Percentiles rank a stretch among this genome's conserved stretches.
phyloP scores from a whole-genome alignment of 345 rosid species.

The Anacardium occidentale region DNA sequence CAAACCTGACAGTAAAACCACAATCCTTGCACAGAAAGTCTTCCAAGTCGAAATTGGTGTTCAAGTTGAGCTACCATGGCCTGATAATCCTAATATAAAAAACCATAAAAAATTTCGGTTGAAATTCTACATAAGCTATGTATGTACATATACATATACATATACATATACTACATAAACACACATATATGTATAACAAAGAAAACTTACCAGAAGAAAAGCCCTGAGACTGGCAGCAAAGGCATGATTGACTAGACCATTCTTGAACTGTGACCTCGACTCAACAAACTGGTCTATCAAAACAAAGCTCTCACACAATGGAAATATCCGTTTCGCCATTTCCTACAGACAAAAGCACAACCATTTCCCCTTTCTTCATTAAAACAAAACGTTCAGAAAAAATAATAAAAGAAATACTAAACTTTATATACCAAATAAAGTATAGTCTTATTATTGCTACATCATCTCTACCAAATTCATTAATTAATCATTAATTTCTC shows the following conservation, averaged over 20 bases:
- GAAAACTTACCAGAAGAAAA: slow-evolving; percentile 75
- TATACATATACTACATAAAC: too few relatives aligned
- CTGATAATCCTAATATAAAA: slow-evolving; percentile 68
- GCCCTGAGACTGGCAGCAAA: slow-evolving; percentile 93
- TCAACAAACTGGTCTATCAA: slow-evolving; percentile 90
- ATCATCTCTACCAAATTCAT: neutral
- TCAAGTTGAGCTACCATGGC: slow-evolving; percentile 97
- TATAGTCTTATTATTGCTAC: neutral
- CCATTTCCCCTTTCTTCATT: neutral
- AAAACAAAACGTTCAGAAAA: slow-evolving; percentile 20
- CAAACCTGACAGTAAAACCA: slow-evolving; percentile 98
- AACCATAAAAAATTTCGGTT: neutral
- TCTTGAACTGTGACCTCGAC: slow-evolving; percentile 93
- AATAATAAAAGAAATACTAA: neutral
- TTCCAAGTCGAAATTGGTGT: slow-evolving; percentile 94
- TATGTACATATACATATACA: slow-evolving; percentile 13
- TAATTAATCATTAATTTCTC: too few relatives aligned
- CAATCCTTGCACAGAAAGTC: slow-evolving; percentile 94
- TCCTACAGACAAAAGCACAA: slow-evolving; percentile 51
- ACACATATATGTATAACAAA: slow-evolving; percentile 25
- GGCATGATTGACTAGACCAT: slow-evolving; percentile 93
- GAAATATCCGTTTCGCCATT: slow-evolving; percentile 75
- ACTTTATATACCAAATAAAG: neutral
- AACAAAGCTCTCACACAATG: slow-evolving; percentile 80
- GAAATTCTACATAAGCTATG: too few relatives aligned